phyloP scores from a whole-genome alignment of 1,284 basidiomycete species.

The Papiliotrema laurentii region DNA sequence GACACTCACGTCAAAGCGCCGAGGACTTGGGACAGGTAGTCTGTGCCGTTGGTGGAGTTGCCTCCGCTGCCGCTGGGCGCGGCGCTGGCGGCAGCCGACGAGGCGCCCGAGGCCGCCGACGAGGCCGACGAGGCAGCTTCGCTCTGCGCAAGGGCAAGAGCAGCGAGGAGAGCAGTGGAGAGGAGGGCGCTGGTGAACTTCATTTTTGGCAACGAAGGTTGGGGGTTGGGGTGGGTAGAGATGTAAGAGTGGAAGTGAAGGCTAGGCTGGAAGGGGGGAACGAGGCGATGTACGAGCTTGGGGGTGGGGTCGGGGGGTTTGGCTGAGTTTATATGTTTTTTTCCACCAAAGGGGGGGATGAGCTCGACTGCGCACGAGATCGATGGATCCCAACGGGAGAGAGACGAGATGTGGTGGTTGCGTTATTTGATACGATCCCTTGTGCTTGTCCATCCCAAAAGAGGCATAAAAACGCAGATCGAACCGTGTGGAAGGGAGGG shows the following conservation, averaged over 20 bases:
- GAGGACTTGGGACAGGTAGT: slow-evolving; percentile 24
- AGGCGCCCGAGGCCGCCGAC: background rate
- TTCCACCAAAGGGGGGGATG: no score
- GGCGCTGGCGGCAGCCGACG: slow-evolving; percentile 1
- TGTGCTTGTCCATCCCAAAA: no score
- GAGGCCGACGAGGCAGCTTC: background rate
- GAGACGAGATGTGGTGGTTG: no score
- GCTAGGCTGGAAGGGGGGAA: background rate
- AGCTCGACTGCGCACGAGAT: no score
- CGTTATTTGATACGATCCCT: no score
- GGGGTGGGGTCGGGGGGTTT: no score
- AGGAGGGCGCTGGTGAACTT: background rate
- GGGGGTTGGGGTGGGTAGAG: background rate
- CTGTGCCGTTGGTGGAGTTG: slow-evolving; percentile 1
- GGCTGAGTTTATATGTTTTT: no score
- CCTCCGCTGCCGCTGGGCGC: background rate
- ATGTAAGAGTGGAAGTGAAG: background rate
- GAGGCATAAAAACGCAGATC: no score
- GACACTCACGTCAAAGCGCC: slow-evolving; percentile 32
- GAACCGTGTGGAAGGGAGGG: no score
- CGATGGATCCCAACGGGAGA: no score
- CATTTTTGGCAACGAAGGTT: background rate
- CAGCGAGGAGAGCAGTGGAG: background rate
- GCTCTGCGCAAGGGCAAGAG: background rate
- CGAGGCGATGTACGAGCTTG: no score